phyloP scores from a whole-genome alignment of 495 filamentous ascomycete genomes.

The Podospora didyma region DNA sequence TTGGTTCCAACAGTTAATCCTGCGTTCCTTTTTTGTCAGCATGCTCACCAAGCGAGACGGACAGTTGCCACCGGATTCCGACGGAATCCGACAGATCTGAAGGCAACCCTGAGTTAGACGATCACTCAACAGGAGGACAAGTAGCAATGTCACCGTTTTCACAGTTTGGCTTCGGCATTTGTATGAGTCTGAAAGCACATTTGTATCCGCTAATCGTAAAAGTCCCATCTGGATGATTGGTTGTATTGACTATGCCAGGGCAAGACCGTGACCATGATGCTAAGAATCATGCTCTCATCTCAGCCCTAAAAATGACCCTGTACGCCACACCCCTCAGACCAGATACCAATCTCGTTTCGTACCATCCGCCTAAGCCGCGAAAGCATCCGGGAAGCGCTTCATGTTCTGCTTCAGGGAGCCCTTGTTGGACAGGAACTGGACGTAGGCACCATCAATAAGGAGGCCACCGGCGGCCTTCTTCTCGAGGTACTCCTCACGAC shows the following conservation, averaged over 20 bases:
- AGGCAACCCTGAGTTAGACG: too few relatives aligned
- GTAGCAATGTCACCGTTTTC: too few relatives aligned
- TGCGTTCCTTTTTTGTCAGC: too few relatives aligned
- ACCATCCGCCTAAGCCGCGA: constrained; percentile 45
- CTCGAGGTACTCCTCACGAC: constrained; percentile 92
- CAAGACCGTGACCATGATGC: constrained; percentile 16
- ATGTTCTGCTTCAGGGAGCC: constrained; percentile 84
- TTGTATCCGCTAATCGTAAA: constrained; percentile 1
- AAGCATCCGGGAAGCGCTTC: constrained; percentile 87
- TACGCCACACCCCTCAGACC: constrained; percentile 29
- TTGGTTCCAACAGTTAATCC: too few relatives aligned
- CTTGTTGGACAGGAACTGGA: constrained; percentile 93
- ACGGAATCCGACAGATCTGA: too few relatives aligned
- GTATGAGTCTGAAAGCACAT: too few relatives aligned
- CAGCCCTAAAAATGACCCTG: constrained; percentile 32
- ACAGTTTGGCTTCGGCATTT: too few relatives aligned
- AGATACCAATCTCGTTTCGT: constrained; percentile 33
- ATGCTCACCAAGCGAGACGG: too few relatives aligned
- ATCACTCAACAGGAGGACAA: too few relatives aligned
- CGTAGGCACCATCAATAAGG: constrained; percentile 95
- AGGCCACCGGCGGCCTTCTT: constrained; percentile 86
- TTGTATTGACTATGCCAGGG: constrained; percentile 29
- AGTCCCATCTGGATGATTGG: constrained; percentile 22
- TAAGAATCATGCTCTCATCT: constrained; percentile 30
- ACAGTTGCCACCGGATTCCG: too few relatives aligned